Evolutionary conservation across 208 protist species (phyloP), one percentile per base, ranked within the genome.

Genomic region (Sergeia podlipaevii): DNA sequence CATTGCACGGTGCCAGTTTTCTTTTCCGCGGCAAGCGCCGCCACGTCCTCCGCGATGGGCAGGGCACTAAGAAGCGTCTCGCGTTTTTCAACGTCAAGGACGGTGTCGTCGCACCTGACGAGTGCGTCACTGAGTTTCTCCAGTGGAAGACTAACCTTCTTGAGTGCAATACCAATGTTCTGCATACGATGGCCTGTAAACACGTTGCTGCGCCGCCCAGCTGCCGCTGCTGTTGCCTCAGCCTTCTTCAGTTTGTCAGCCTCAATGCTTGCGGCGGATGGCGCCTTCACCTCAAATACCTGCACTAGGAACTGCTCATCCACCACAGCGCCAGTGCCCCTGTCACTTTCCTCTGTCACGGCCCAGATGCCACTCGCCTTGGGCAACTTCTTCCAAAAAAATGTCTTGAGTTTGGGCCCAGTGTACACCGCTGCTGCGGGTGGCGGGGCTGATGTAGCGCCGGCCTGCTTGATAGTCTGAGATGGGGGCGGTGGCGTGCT

Each of bases 371-470:
- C 84, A 33, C 70, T 77, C 30, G 77, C 39, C 41, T 74, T 72
- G 0, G 68, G 36, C 2, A 88, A 39, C 46, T 88, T 88, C 52
- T 87, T 89, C 85, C 85, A 92, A 44, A 92, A 92, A 49, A 92
- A 63, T 2, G 80, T 78, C 54, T 92, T 92, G 30, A 92, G 47
- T 29, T 77, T 76, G 0, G 85, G 80, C 2, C 74, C 85, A 10
- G 42, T 61, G 46, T 63, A 61, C 24, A 23, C 46, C 8, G 69
- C 39, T 33, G 63, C 59, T 4, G 57, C 43, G 38, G 62, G 60
- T 13, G 27, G 64, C 15, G 53, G 27, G 10, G 44, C 24, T 15
- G 54, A 43, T 36, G 33, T 50, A 11, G 10, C 15, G 17, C 15
- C 17, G 21, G 11, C 47, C 48, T 21, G 17, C 33, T 13, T 34